A percentile compares a stretch with the other conserved stretches of the same genome.
These are phyloP conservation scores for Hymenoscyphus fructigenus DNA, from an alignment of 2,329 filamentous ascomycete species.

Conservation along the genomic window DNA sequence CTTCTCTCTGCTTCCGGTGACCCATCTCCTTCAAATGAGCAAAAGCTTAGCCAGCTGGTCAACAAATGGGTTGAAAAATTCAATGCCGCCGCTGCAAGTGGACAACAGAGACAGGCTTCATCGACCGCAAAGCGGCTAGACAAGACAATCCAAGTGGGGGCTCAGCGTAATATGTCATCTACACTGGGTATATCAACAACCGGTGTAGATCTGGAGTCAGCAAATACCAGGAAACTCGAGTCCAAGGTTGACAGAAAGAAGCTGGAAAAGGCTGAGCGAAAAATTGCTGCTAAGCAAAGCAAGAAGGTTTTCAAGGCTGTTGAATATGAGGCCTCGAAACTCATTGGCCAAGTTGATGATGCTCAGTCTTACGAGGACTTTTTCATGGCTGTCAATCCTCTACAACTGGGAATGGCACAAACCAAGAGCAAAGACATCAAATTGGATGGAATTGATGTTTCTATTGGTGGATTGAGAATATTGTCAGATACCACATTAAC, in stretches of 20 bases:
- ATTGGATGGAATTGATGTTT: slow-evolving; percentile 91
- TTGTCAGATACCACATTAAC: slow-evolving; percentile 88
- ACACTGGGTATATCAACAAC: slow-evolving; percentile 84
- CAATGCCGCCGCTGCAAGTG: slow-evolving; percentile 64
- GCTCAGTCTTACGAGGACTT: slow-evolving; percentile 97
- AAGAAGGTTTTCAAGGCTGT: slow-evolving; percentile 99
- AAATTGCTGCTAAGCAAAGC: slow-evolving; percentile 97
- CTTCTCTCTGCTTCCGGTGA: slow-evolving; percentile 92
- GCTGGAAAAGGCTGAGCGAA: slow-evolving; percentile 95
- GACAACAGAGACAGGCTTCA: slow-evolving; percentile 67
- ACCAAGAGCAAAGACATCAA: slow-evolving; percentile 99
- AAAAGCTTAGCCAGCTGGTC: slow-evolving; percentile 78
- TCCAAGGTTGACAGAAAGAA: slow-evolving; percentile 98
- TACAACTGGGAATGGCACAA: slow-evolving; percentile 75
- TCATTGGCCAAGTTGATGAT: slow-evolving; percentile 79
- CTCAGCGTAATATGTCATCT: slow-evolving; percentile 93
- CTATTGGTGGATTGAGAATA: slow-evolving; percentile 85
- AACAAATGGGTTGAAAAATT: slow-evolving; percentile 86
- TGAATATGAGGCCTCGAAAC: slow-evolving; percentile 90
- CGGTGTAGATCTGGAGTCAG: slow-evolving; percentile 88
- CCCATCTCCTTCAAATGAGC: slow-evolving; percentile 67
- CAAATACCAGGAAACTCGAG: slow-evolving; percentile 90
- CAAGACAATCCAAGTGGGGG: slow-evolving; percentile 90
- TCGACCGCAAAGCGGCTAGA: slow-evolving; percentile 82
- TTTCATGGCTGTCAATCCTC: slow-evolving; percentile 98